A percentile compares a stretch with the other conserved stretches of the same genome.
Evolutionary conservation across 179 eudicot species (phyloP).

Genomic region (Silene coronaria): DNA sequence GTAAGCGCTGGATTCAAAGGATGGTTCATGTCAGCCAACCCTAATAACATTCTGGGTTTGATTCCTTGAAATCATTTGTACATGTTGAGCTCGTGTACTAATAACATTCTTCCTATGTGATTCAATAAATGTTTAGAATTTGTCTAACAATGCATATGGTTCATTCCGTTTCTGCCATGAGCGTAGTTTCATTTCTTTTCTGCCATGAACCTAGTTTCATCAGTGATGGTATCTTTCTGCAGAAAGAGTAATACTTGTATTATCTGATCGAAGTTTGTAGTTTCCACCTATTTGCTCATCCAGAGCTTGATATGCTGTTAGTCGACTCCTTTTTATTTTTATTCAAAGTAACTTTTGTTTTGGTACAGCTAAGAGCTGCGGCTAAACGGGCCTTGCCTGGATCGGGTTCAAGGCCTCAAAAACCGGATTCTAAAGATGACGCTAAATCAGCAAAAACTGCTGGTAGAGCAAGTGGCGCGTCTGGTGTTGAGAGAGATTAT

Average conservation of each 20-base stretch:
- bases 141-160: background rate
- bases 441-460: slow-evolving; percentile 46
- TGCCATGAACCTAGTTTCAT: background rate
- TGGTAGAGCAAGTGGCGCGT: slow-evolving; percentile 35
- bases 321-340: background rate
- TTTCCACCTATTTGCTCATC: background rate
- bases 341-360: slow-evolving; percentile 8
- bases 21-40: too few species aligned
- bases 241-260: background rate
- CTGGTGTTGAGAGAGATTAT: slow-evolving; percentile 37
- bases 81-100: background rate
- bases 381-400: slow-evolving; percentile 53
- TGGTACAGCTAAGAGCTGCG: slow-evolving; percentile 42
- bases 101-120: background rate
- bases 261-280: background rate
- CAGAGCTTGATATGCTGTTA: background rate
- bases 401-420: slow-evolving; percentile 56
- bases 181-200: background rate
- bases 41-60: background rate
- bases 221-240: background rate
- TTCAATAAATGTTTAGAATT: background rate
- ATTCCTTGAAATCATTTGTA: background rate
- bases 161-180: background rate
- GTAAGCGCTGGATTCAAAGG: too few species aligned
- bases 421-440: slow-evolving; percentile 71